Conservation (phyloP, 2,329 filamentous ascomycete species). For the Microcera coccophila region DNA sequence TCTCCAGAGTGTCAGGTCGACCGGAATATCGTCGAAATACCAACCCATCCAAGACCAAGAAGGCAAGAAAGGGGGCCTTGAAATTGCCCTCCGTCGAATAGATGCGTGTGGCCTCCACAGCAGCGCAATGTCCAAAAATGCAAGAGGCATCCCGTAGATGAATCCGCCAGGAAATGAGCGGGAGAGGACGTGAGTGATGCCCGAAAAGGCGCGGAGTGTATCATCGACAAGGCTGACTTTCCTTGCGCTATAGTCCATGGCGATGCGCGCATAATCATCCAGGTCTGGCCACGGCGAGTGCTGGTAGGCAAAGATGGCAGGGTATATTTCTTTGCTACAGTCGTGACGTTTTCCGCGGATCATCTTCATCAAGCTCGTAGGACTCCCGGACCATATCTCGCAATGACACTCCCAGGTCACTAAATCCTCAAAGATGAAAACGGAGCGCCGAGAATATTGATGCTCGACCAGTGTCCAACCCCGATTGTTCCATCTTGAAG, state of each 20-base stretch:
- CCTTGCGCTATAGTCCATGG: slow-evolving; percentile 41
- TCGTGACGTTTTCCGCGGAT: slow-evolving; percentile 30
- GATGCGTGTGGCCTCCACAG: slow-evolving; percentile 44
- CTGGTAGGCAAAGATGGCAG: slow-evolving; percentile 35
- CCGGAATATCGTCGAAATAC: slow-evolving; percentile 43
- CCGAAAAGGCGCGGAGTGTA: slow-evolving; percentile 40
- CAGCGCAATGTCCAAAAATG: slow-evolving; percentile 44
- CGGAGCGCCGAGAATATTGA: slow-evolving; percentile 39
- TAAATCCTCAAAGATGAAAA: slow-evolving; percentile 42
- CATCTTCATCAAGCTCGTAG: slow-evolving; percentile 30
- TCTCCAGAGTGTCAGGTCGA: slow-evolving; percentile 41
- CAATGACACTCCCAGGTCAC: slow-evolving; percentile 47
- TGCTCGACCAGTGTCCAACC: slow-evolving; percentile 44
- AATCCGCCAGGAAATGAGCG: slow-evolving; percentile 41
- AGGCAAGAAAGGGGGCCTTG: slow-evolving; percentile 37
- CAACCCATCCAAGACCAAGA: slow-evolving; percentile 49
- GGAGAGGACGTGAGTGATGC: slow-evolving; percentile 41
- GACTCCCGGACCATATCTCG: slow-evolving; percentile 38
- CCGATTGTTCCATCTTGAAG: slow-evolving; percentile 38
- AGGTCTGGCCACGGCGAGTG: slow-evolving; percentile 44
- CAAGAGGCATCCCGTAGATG: slow-evolving; percentile 44
- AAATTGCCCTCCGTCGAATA: slow-evolving; percentile 36
- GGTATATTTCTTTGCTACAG: slow-evolving; percentile 31
- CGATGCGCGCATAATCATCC: slow-evolving; percentile 43
- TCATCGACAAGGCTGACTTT: slow-evolving; percentile 40